Base-by-base conservation (phyloP, 306 rosid species). In the Dryas drummondii region DNA sequence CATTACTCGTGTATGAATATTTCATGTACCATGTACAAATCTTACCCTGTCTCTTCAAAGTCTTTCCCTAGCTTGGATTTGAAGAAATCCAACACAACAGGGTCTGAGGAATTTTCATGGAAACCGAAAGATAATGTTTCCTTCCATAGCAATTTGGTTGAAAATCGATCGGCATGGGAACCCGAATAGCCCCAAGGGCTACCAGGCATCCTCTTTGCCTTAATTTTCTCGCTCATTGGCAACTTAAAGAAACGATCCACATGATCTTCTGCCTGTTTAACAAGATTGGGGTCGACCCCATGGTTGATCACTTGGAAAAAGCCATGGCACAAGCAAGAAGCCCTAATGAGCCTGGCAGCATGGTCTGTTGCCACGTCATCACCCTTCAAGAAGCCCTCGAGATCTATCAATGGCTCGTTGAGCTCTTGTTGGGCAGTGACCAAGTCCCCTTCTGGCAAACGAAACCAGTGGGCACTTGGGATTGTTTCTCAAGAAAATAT, bases 301-400 rank as follows among this genome's bases (percentile, higher is more conserved):
- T 93, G 98, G 80, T 87, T 89, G 44, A 76, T 83, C 2, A 93
- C 91, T 75, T 89, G 91, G 75, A 93, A 93, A 76, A 90, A 88
- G 22, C 98, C 98, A 57, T 93, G 96, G 50, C 22, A 79, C 57
- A 76, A 58, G 53, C 94, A 89, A 27, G 97, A 89, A 42, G 44
- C 71, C 2, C 71, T 75, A 26, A 90, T 50, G 45, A 81, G 86
- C 51, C 57, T 70, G 16, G 82, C 83, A 2, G 90, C 92, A 15
- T 7, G 32, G 3, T 75, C 51, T 32, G 82, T 87, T 14, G 84
- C 90, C 44, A 54, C 74, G 9, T 41, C 47, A 6, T 93, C 88
- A 27, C 91, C 93, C 55, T 26, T 71, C 1, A 86, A 66, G 77
- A 91, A 85, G 16, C 96, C 92, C 5, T 50, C 72, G 10, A 91